Evolutionary conservation across 2,329 filamentous ascomycete genomes (phyloP).

Genomic region (Aspergillus texensis): DNA sequence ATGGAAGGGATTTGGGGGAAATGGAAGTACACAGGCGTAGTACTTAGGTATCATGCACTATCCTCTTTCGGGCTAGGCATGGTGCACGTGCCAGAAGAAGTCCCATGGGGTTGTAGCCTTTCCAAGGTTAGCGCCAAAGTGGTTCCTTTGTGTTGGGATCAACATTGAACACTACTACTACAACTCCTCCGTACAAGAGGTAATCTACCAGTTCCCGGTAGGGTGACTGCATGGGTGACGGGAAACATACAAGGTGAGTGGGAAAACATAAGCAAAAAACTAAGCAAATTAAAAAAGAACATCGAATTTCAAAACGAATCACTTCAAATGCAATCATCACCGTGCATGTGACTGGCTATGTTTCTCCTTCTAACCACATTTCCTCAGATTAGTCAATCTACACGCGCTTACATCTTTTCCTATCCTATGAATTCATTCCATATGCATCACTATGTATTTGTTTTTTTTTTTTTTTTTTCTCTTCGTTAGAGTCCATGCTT

Average conservation of each 20-base stretch:
- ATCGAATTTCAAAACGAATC: no score
- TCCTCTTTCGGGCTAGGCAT: not conserved
- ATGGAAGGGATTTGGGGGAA: not conserved
- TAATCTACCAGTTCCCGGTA: not conserved
- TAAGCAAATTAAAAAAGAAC: no score
- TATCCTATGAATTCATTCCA: slow-evolving; percentile 4
- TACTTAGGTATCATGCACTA: not conserved
- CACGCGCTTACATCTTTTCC: not conserved
- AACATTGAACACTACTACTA: not conserved
- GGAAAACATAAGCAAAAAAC: not conserved
- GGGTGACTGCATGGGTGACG: not conserved
- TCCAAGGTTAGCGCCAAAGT: not conserved
- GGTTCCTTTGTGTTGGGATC: slow-evolving; percentile 2
- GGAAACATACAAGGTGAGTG: not conserved
- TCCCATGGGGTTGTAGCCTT: not conserved
- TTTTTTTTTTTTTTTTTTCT: not conserved
- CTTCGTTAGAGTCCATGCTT: not conserved
- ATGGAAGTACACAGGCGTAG: not conserved
- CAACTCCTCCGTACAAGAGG: not conserved
- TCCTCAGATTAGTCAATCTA: not conserved
- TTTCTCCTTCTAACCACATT: not conserved
- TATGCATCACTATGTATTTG: slow-evolving; percentile 6
- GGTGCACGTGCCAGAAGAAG: not conserved
- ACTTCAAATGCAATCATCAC: no score
- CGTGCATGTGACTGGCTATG: not conserved